phyloP scores from a whole-genome alignment of 1,139 yeast species.

The Zygosaccharomyces sapae region DNA sequence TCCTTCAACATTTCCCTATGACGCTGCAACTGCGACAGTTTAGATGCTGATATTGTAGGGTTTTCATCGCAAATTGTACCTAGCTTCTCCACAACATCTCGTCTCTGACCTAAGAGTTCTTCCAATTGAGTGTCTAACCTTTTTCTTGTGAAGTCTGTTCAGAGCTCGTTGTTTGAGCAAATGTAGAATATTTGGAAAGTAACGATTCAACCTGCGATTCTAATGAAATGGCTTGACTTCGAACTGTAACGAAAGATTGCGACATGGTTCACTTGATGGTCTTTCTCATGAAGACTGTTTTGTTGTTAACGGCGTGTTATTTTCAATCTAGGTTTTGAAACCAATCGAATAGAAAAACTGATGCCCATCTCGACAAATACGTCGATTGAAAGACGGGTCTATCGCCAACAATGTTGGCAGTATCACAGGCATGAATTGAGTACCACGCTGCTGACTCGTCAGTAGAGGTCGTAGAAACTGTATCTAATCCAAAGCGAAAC shows the following conservation, averaged over 20 bases:
- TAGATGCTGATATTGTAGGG: conserved; percentile 59
- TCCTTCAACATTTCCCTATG: conserved; percentile 75
- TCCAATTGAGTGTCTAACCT: conserved; percentile 44
- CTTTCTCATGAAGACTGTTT: too few species aligned
- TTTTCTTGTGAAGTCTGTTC: conserved; percentile 48
- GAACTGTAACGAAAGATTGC: conserved; percentile 45
- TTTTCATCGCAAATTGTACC: conserved; percentile 52
- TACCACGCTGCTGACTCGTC: conserved; percentile 22
- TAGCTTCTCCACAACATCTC: conserved; percentile 40
- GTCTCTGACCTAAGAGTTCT: conserved; percentile 40
- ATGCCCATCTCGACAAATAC: conserved; percentile 28
- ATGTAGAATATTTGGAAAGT: conserved; percentile 49
- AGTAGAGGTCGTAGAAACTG: conserved; percentile 5
- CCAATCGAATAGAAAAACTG: conserved; percentile 24
- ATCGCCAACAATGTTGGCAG: conserved; percentile 25
- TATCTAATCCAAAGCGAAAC: conserved; percentile 14
- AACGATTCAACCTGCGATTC: conserved; percentile 54
- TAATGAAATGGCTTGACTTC: conserved; percentile 52
- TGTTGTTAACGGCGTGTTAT: too few species aligned
- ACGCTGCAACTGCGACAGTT: conserved; percentile 75
- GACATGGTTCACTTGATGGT: too few species aligned
- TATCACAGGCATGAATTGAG: conserved; percentile 31
- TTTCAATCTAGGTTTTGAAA: too few species aligned
- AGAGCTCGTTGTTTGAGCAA: conserved; percentile 50
- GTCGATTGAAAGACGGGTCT: conserved; percentile 5